Evolutionary conservation across 805 yeast genomes (phyloP), one percentile per base, ranked within the genome.

Genomic region (Millerozyma miso): DNA sequence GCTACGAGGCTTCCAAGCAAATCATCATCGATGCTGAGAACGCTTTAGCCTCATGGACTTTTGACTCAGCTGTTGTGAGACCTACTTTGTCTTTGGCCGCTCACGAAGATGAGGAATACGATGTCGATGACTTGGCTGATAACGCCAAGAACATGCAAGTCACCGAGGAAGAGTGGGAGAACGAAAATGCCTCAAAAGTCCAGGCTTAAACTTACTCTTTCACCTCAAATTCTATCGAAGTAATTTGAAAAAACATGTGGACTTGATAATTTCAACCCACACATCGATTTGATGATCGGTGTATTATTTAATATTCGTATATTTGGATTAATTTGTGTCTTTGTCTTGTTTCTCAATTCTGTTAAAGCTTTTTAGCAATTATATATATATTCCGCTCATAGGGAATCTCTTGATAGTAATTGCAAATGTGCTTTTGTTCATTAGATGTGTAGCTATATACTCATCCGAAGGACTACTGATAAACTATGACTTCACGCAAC

Each of bases 1-100:
- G 98, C 54, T 91, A 89, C 69, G 97, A 91, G 67, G 96, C 97
- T 46, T 86, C 97, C 49, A 90, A 89, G 78, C 98, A 93, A 77
- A 88, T 93, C 73, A 89, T 93, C 62, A 85, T 89, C 65, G 98
- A 91, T 68, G 93, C 95, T 55, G 99, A 91, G 77, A 84, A 83
- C 56, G 96, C 97, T 49, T 79, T 91, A 60, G 95, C 95, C 49
- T 79, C 88, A 49, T 91, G 99, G 99, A 93, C 98, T 55, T 78
- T 90, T 60, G 98, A 93, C 70, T 79, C 83, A 62, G 97, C 98
- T 55, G 90, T 82, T 50, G 95, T 91, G 59, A 90, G 88, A 79
- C 97, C 97, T 58, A 79, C 96, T 51, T 79, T 89, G 60, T 85
- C 95, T 14, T 80, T 88, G 71, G 69, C 69, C 54, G 73, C 69